Base-by-base conservation (phyloP, 2,329 filamentous ascomycete genomes). In the Graphiopsis chlorocephala region DNA sequence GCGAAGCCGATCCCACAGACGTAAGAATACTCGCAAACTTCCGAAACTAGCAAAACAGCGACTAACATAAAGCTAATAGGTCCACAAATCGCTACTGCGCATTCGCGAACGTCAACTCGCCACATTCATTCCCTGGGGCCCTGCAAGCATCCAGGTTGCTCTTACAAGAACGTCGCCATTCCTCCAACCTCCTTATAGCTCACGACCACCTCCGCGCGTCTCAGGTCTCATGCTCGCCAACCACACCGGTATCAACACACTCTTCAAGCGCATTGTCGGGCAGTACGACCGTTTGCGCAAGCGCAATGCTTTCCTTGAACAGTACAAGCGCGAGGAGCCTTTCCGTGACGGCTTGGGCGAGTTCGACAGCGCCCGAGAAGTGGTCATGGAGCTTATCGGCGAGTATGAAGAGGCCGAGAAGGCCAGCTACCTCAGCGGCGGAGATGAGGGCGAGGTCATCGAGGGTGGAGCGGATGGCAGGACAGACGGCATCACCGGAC, bases 91-190 rank as follows among this genome's bases (percentile, higher is more conserved):
- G 69, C 83, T 99, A 65, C 87, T 99, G 65, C 91, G 95, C 69
- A 99, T 99, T 74, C 90, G 95, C 58, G 95, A 99, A 82, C 90
- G 95, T 58, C 88, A 92, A 66, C 85, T 99, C 62, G 96, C 95
- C 11, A 96, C 92, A 0, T 99, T 99, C 75, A 99, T 99, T 68
- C 95, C 96, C 11, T 99, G 95, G 95, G 95, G 95, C 0, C 95
- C 95, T 0, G 95, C 95, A 29, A 96, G 92, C 74, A 99, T 99
- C 69, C 95, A 99, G 78, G 95, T 99, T 14, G 96, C 95, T 3
- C 80, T 99, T 67, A 97, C 95, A 2, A 97, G 97, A 82, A 92
- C 96, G 74, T 97, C 93, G 48, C 96, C 96, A 1, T 98, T 99
- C 75, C 90, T 97, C 48, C 90, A 92, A 63, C 96, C 96, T 12